Evolutionary conservation across 495 filamentous ascomycete genomes (phyloP).

Genomic region (Trichoderma virens): DNA sequence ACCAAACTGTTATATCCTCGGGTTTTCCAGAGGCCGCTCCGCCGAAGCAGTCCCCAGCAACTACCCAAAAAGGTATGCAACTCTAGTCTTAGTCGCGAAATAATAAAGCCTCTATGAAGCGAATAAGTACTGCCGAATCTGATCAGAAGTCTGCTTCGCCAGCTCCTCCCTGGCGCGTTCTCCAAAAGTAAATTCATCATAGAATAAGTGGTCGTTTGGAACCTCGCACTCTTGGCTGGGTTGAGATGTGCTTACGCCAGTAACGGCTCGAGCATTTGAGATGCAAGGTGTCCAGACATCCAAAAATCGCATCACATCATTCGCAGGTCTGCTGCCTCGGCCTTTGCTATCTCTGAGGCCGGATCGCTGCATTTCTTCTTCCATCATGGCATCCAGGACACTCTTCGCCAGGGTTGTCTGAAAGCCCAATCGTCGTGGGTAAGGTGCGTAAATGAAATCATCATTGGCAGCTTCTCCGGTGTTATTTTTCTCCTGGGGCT

Average conservation of each 20-base stretch:
- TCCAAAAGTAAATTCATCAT: constrained; percentile 25
- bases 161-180: constrained; percentile 25
- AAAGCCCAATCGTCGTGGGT: constrained; percentile 22
- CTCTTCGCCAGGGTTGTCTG: constrained; percentile 22
- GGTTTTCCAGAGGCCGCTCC: too few relatives aligned
- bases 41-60: too few relatives aligned
- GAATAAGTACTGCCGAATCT: constrained; percentile 10
- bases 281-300: constrained; percentile 27
- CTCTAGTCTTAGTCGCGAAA: neutral
- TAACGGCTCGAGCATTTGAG: neutral
- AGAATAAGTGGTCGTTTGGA: constrained; percentile 28
- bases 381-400: constrained; percentile 24
- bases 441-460: constrained; percentile 1
- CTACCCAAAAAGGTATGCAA: neutral
- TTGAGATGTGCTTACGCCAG: neutral
- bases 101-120: neutral
- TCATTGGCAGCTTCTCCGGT: constrained; percentile 3
- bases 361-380: constrained; percentile 24
- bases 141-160: constrained; percentile 22
- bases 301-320: constrained; percentile 17
- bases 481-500: neutral
- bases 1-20: too few relatives aligned
- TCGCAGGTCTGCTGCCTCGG: constrained; percentile 15
- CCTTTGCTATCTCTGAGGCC: constrained; percentile 25
- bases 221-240: constrained; percentile 17